Evolutionary conservation across 2,329 filamentous ascomycete genomes (phyloP), one percentile per base, ranked within the genome.

Genomic region (Zarea fungicola): DNA sequence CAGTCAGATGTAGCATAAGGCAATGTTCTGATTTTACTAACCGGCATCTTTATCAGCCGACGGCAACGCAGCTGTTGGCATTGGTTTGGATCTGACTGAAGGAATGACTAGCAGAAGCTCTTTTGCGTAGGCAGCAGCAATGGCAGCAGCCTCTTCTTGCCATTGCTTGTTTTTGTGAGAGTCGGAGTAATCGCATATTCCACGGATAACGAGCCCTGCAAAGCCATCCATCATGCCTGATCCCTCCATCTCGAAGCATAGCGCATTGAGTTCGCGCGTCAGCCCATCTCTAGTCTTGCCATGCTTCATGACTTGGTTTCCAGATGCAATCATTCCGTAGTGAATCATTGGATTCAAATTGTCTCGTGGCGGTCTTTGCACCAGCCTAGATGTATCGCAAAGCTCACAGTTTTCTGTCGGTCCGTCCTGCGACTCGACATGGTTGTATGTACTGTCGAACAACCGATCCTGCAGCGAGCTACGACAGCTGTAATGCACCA

Each of bases 111-210:
- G 19, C 16, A 60, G 36, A 2, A 60, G 36, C 11, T 54, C 56
- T 4, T 40, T 55, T 0, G 55, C 51, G n/a, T 44, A 59, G 5
- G 60, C 62, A 0, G 63, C 65, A 0, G 67, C 65, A 0, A 56
- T 57, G 0, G 54, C 55, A 2, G 67, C 64, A 0, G 68, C 66
- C 49, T 65, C 66, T 0, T 21, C 19, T 14, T 67, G 62, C 67
- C 64, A 70, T 5, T 21, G 9, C 3, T 70, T 62, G 19, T 60
- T 63, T 48, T 70, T 70, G 43, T 70, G 65, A 1, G 57, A 62
- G 46, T 71, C 67, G 3, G 65, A 59, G 34, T 69, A 70, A 44
- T 67, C 62, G 29, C 62, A 69, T 1, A 70, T 64, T 0, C 66
- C 65, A 0, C 64, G 58, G 7, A 70, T 63, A 0, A 62, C 56